A percentile compares a stretch with the other conserved stretches of the same genome.
Conservation (phyloP, 140 eudicot species). For the Eryngium alpinum region DNA sequence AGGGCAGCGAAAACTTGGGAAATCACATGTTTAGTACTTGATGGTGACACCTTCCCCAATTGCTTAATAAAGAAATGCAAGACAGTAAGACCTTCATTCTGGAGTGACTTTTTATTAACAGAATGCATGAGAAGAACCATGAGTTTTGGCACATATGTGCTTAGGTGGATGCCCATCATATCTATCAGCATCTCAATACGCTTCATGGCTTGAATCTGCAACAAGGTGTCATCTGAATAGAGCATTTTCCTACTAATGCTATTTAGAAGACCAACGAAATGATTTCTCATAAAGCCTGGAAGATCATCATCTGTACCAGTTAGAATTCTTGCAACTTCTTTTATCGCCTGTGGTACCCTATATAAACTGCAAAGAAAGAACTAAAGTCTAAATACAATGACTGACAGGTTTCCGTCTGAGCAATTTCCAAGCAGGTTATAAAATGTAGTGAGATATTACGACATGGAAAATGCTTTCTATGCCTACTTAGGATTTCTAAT, state of each 20-base stretch:
- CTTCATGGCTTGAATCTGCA: constrained; percentile 87
- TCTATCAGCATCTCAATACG: constrained; percentile 83
- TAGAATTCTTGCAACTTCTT: constrained; percentile 73
- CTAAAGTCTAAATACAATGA: constrained; percentile 14
- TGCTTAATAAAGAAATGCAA: constrained; percentile 80
- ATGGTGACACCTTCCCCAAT: constrained; percentile 68
- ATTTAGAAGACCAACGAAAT: constrained; percentile 88
- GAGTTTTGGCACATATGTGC: constrained; percentile 89
- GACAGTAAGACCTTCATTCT: constrained; percentile 79
- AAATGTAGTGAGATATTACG: neutral
- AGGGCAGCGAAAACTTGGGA: constrained; percentile 98
- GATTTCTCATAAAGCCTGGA: constrained; percentile 81
- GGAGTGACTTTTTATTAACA: constrained; percentile 68
- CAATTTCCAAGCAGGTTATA: constrained; percentile 5
- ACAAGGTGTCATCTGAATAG: constrained; percentile 63
- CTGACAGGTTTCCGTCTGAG: neutral
- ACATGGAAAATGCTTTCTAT: neutral
- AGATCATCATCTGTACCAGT: constrained; percentile 77
- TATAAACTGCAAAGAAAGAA: constrained; percentile 50
- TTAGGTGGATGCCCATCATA: constrained; percentile 95
- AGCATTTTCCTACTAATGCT: constrained; percentile 93
- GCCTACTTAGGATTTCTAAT: neutral
- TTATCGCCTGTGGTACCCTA: constrained; percentile 81
- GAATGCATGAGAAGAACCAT: constrained; percentile 99
- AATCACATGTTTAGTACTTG: constrained; percentile 90